These are phyloP conservation scores for Paecilomyces sp. DNA, from an alignment of 2,329 filamentous ascomycete genomes.

Conservation along the genomic window DNA sequence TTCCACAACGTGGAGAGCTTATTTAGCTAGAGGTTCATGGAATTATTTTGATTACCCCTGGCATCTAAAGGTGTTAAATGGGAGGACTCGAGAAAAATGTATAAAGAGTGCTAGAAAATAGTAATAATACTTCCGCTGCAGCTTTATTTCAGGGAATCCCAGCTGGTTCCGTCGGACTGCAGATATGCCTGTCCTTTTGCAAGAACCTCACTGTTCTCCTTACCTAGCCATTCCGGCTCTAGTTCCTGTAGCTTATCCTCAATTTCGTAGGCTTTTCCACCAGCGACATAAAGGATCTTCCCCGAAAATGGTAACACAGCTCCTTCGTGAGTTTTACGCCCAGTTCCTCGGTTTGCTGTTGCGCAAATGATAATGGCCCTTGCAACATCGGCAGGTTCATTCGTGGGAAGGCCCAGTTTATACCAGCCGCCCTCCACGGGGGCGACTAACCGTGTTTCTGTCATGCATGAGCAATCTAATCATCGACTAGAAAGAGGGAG, in stretches of 20 bases:
- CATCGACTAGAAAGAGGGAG: background rate
- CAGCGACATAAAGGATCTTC: constrained; percentile 15
- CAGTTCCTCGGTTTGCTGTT: constrained; percentile 11
- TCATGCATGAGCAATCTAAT: background rate
- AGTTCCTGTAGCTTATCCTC: constrained; percentile 14
- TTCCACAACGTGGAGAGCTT: background rate
- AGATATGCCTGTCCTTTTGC: constrained; percentile 6
- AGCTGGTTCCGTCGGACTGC: constrained; percentile 3
- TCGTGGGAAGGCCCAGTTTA: constrained; percentile 13
- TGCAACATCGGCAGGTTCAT: constrained; percentile 15
- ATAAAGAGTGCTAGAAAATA: background rate
- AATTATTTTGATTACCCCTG: background rate
- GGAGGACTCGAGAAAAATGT: background rate
- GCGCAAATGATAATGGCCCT: constrained; percentile 13
- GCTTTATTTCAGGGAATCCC: constrained; percentile 1
- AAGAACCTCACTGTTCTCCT: constrained; percentile 21
- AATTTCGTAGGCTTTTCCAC: constrained; percentile 17
- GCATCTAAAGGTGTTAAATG: background rate
- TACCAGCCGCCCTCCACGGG: constrained; percentile 15
- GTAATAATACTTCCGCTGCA: background rate
- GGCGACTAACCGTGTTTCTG: constrained; percentile 10
- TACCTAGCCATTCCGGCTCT: constrained; percentile 20
- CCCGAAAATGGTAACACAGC: constrained; percentile 13
- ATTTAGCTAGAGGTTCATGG: background rate
- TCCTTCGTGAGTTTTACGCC: constrained; percentile 5